phyloP scores from a whole-genome alignment of 768 basidiomycete species.

The Boletus bicolor region DNA sequence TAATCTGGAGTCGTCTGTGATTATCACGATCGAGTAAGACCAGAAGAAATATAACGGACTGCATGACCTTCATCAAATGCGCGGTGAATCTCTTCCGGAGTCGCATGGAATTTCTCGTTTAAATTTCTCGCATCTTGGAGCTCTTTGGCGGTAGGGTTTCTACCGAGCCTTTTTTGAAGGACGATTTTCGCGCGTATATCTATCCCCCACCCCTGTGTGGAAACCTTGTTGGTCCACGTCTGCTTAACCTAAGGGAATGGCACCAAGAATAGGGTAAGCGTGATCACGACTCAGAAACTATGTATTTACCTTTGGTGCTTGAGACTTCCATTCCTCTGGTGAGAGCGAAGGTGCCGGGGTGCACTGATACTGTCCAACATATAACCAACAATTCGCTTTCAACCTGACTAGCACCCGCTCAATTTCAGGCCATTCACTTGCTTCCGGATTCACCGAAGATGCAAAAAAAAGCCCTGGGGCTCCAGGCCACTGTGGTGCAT shows the following conservation, averaged over 20 bases:
- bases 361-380: slow-evolving; percentile 20
- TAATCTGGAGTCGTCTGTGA: slow-evolving; percentile 7
- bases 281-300: background rate
- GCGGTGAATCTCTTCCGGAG: slow-evolving; percentile 11
- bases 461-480: slow-evolving; percentile 18
- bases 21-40: background rate
- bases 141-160: slow-evolving; percentile 13
- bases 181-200: slow-evolving; percentile 16
- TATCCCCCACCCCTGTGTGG: slow-evolving; percentile 9
- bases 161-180: slow-evolving; percentile 14
- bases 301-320: slow-evolving; percentile 7
- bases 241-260: slow-evolving; percentile 12
- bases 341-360: slow-evolving; percentile 8
- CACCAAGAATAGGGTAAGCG: background rate
- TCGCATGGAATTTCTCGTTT: slow-evolving; percentile 9
- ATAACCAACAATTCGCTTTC: slow-evolving; percentile 14
- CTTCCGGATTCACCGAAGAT: background rate
- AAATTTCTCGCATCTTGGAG: background rate
- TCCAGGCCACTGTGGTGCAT: slow-evolving; percentile 17
- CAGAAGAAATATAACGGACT: background rate
- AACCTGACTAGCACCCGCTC: slow-evolving; percentile 13
- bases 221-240: slow-evolving; percentile 19
- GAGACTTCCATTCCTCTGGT: slow-evolving; percentile 17
- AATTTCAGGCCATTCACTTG: background rate
- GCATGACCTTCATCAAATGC: slow-evolving; percentile 17